phyloP scores from a whole-genome alignment of 441 rosid species.

The Gossypium gossypioides region DNA sequence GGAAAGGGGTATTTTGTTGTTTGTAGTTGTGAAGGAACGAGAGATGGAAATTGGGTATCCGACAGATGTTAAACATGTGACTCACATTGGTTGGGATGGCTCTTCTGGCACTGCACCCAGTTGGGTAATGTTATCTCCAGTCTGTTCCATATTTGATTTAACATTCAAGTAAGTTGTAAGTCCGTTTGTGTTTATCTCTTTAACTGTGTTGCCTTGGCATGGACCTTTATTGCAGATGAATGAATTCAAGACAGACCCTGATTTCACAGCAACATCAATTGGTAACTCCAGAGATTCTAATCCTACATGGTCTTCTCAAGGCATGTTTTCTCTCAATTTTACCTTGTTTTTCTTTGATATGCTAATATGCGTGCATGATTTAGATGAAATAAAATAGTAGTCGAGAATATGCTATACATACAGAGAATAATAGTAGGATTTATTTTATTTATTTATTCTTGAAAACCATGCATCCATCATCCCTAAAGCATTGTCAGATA shows the following conservation, averaged over 20 bases:
- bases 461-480: background rate
- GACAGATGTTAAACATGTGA: conserved; percentile 62
- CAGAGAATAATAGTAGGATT: background rate
- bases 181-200: background rate
- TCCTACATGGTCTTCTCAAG: conserved; percentile 82
- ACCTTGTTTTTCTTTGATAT: background rate
- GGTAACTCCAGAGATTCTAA: conserved; percentile 35
- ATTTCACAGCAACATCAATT: conserved; percentile 35
- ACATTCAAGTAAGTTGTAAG: background rate
- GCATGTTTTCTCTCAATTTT: conserved; percentile 24
- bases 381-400: background rate
- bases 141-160: background rate
- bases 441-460: background rate
- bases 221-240: conserved; percentile 45
- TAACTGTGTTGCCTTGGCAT: conserved; percentile 7
- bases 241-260: conserved; percentile 57
- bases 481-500: background rate
- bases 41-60: conserved; percentile 67
- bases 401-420: background rate
- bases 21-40: conserved; percentile 43
- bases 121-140: conserved; percentile 31
- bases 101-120: conserved; percentile 50
- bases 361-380: background rate
- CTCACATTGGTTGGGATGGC: conserved; percentile 61
- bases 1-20: conserved; percentile 8